Evolutionary conservation across 2,329 filamentous ascomycete genomes (phyloP).

Genomic region (Endocalyx cinctus): DNA sequence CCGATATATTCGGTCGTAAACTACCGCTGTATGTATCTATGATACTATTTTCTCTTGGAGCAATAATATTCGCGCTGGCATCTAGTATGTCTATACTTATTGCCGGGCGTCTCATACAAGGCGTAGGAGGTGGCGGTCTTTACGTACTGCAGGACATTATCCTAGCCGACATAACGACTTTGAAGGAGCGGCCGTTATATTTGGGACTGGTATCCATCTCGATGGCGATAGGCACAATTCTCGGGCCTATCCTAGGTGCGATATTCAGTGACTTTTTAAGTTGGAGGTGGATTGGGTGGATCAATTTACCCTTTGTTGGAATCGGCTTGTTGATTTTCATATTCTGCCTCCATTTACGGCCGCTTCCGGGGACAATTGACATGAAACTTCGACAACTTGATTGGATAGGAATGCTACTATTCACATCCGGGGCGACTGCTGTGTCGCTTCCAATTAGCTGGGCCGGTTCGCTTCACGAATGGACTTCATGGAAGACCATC

Average conservation of each 20-base stretch:
- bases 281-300: conserved; percentile 63
- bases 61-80: conserved; percentile 28
- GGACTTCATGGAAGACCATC: conserved; percentile 57
- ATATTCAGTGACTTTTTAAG: conserved; percentile 44
- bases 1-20: conserved; percentile 25
- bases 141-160: conserved; percentile 6
- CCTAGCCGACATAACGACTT: conserved; percentile 5
- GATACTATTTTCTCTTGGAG: conserved; percentile 35
- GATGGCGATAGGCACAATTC: conserved; percentile 47
- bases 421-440: conserved; percentile 53
- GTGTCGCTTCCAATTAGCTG: conserved; percentile 3
- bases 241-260: conserved; percentile 47
- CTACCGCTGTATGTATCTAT: conserved; percentile 19
- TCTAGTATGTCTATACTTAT: not conserved
- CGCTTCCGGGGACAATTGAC: conserved; percentile 37
- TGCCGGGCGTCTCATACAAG: conserved; percentile 22
- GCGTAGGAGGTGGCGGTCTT: conserved; percentile 4
- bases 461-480: conserved; percentile 61
- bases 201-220: conserved; percentile 19
- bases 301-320: conserved; percentile 54
- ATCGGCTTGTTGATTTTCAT: conserved; percentile 39
- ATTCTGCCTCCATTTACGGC: conserved; percentile 49
- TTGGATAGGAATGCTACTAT: conserved; percentile 57
- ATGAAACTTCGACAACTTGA: conserved; percentile 53
- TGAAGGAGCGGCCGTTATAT: conserved; percentile 4